A percentile compares a stretch with the other conserved stretches of the same genome.
Conservation (phyloP, 2,329 filamentous ascomycete species). For the Orbilia blumenaviensis region DNA sequence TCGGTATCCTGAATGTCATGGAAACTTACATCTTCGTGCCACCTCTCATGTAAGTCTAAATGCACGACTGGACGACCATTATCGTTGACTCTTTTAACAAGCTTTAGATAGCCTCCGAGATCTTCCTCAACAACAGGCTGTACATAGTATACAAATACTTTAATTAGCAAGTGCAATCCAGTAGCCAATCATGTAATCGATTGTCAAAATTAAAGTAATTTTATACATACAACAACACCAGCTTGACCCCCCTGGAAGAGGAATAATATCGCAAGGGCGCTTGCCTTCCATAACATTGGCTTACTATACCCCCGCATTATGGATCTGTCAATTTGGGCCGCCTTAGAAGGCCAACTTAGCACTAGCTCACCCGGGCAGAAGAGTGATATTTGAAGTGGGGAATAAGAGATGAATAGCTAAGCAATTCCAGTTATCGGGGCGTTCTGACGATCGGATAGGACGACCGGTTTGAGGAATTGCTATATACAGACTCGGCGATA, state of each 20-base stretch:
- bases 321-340: not conserved
- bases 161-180: not conserved
- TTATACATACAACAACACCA: constrained; percentile 18
- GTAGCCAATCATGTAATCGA: not conserved
- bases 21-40: not conserved
- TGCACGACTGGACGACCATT: not conserved
- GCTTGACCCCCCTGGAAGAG: not conserved
- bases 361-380: too few species aligned
- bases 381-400: too few species aligned
- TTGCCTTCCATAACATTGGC: not conserved
- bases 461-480: too few species aligned
- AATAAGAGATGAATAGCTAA: too few species aligned
- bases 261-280: not conserved
- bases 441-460: too few species aligned
- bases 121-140: not conserved
- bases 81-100: constrained; percentile 1
- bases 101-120: not conserved
- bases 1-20: not conserved
- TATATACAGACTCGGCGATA: too few species aligned
- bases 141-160: not conserved
- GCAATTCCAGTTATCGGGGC: too few species aligned
- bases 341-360: too few species aligned
- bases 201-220: not conserved
- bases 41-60: not conserved
- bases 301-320: not conserved